Base-by-base conservation (phyloP, 345 rosid species). In the Diplotaxis tenuifolia region DNA sequence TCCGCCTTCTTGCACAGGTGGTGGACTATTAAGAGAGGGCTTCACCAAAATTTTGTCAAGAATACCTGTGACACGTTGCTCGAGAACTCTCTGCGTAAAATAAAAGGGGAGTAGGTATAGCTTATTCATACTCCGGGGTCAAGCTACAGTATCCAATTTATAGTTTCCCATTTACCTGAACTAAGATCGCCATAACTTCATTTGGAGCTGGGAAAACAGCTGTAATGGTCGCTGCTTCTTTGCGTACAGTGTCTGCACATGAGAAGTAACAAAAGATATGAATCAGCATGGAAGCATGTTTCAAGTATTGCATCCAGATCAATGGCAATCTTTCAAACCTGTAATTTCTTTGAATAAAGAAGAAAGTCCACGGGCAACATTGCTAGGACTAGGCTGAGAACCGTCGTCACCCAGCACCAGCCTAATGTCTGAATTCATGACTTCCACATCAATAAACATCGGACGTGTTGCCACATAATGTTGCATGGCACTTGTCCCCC, bases 401-500 rank as follows among this genome's bases (percentile, higher is more conserved):
- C 82, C 84, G 73, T 84, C 86, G 78, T 90, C 96, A 18, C 99
- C 99, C 56, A 96, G 89, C 80, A 90, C 99, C 81, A 89, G 70
- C 82, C 97, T 96, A 50, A 90, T 79, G 78, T 96, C 98, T 14
- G 97, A 88, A 85, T 86, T 92, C 99, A 96, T 96, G 80, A 96
- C 88, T 82, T 90, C 93, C 73, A 91, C 93, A 71, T 96, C 98
- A 79, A 92, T 96, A 81, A 96, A 96, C 98, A 92, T 96, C 63
- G 99, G 98, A 62, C 99, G 89, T 19, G 99, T 96, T 66, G 96
- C 96, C 78, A 92, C 99, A 77, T 96, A 96, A 83, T 92, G 99
- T 82, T 96, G 99, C 98, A 96, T 96, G 50, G 98, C 98, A 83
- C 99, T 96, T 1, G 98, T 92, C 62, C 99, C 99, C 86, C 97